Evolutionary conservation across 2,329 filamentous ascomycete species (phyloP), one percentile per base, ranked within the genome.

Genomic region (Fusarium pseudonygamai): DNA sequence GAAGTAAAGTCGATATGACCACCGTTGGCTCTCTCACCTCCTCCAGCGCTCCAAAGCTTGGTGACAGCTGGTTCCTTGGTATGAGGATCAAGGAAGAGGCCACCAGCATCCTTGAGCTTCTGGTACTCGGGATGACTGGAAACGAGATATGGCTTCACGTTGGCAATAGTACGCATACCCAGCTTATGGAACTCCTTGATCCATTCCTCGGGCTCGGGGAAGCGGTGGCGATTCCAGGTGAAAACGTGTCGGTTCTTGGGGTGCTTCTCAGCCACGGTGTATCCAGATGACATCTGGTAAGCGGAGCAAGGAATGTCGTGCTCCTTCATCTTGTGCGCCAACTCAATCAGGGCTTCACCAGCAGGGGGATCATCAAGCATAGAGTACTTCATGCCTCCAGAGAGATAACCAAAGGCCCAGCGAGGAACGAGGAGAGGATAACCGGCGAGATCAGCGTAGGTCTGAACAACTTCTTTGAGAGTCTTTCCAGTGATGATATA

Each of bases 1-100:
- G 91, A 93, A 0, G 92, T 93, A 74, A 94, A 94, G 79, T 94
- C 92, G 50, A 94, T 89, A 70, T 94, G 92, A 6, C 91, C 89
- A 7, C 92, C 92, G 55, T 92, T 87, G 34, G 88, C 92, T 70
- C 90, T 92, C 71, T 92, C 90, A 10, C 90, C 92, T 20, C 92
- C 92, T 7, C 92, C 92, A 1, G 91, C 90, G 74, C 91, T 93
- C 92, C 92, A 93, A 1, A 94, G 84, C 20, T 90, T 86, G 49
- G 91, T 89, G 14, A 90, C 83, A 0, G 88, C 91, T 0, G 87
- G 85, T 24, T 84, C 72, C 47, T 83, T 77, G 47, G 88, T 89
- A 18, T 81, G 79, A 0, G 87, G 85, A 71, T 94, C 89, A 0
- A 82, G 88, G 82, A 94, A 93, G 49, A 94, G 85, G 0, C 88